Evolutionary conservation across 2,329 filamentous ascomycete species (phyloP), one percentile per base, ranked within the genome.

Genomic region (Hymenoscyphus scutula): DNA sequence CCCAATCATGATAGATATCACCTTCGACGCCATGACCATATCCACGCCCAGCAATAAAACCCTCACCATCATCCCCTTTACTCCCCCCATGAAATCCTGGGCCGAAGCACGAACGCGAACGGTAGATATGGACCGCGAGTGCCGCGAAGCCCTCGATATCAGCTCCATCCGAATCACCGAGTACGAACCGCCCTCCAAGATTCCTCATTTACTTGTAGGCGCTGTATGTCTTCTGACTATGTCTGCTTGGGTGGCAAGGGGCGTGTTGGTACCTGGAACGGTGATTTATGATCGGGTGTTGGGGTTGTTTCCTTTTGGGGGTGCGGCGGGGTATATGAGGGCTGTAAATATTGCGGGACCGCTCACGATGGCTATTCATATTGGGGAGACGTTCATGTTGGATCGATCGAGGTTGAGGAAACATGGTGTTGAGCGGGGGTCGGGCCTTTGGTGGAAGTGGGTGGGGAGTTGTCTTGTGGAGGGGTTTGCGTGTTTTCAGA

Each of bases 101-200:
- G 76, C 79, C 38, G 90, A 96, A 63, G 83, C 87, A 10, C 86
- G 91, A 59, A 79, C 82, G 55, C 84, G 90, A 58, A 79, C 94
- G 48, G 86, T 96, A 56, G 85, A 87, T 58, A 90, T 97, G 86
- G 86, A 89, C 72, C 76, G 82, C 62, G 80, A 83, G 11, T 81
- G 83, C 29, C 81, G 89, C 37, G 69, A 77, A 34, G 82, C 77
- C 1, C 83, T 96, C 13, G 86, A 84, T 17, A 80, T 89, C 45
- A 70, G 68, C 79, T 70, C 80, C 41, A 73, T 71, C 27, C 61
- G 72, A 60, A 71, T 84, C 65, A 73, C 71, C 5, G 64, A 67
- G 48, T 87, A 79, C 69, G 65, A 72, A 6, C 64, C 66, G 5
- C 72, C 72, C 1, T 57, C 48, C 8, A 66, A 37, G 8, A 65